These are phyloP conservation scores for Phytomonas sp. DNA, from an alignment of 208 protist species.

Conservation along the genomic window DNA sequence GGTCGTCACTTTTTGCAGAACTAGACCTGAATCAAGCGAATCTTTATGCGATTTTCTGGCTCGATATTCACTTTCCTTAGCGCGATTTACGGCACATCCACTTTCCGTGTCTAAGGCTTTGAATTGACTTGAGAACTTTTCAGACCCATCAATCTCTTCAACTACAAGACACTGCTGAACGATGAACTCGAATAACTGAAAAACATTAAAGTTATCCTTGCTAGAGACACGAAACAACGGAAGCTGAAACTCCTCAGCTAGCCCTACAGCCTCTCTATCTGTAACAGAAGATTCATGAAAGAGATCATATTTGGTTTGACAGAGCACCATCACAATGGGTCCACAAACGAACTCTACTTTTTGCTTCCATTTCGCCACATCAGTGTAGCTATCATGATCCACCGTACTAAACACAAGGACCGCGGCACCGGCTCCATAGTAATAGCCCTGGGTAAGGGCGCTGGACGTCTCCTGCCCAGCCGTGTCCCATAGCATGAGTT, in stretches of 20 bases:
- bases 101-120: constrained; percentile 7
- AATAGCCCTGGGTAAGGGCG: constrained; percentile 88
- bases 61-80: background rate
- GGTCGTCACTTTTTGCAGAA: background rate
- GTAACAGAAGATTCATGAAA: constrained; percentile 66
- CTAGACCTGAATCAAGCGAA: background rate
- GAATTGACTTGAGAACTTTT: background rate
- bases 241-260: constrained; percentile 68
- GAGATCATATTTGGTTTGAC: constrained; percentile 93
- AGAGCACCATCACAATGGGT: constrained; percentile 85
- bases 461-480: constrained; percentile 92
- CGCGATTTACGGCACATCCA: constrained; percentile 1
- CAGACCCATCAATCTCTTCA: constrained; percentile 6
- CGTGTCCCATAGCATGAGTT: constrained; percentile 93
- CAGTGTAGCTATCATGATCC: constrained; percentile 81
- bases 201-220: constrained; percentile 92
- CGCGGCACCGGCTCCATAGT: constrained; percentile 79
- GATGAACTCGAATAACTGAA: constrained; percentile 80
- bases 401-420: constrained; percentile 88
- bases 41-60: background rate
- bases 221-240: constrained; percentile 88
- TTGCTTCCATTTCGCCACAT: constrained; percentile 79
- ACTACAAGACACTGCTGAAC: constrained; percentile 48
- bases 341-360: constrained; percentile 81
- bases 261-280: constrained; percentile 78